Base-by-base conservation (phyloP, 1,139 yeast genomes). In the Candida tropicalis region DNA sequence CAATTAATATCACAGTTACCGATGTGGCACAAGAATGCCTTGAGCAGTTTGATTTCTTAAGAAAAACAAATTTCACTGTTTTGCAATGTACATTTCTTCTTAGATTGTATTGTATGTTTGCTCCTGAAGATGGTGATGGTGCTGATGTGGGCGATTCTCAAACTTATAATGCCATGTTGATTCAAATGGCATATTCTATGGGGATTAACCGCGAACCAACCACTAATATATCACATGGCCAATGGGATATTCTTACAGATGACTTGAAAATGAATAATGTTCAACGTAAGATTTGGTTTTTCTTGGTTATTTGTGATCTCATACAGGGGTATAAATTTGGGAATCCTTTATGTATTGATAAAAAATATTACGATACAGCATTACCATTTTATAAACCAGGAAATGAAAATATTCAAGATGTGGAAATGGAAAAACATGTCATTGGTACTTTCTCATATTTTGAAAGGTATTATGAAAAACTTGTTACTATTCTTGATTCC, bases 241-340 rank as follows among this genome's bases (percentile, higher is more conserved):
- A 13, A 1, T 53, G 58, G 42, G 54, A 48, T 13, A 46, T 46
- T 12, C 44, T 48, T 12, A 45, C 48, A 11, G 48, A 52, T 11
- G 65, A 60, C 46, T 57, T 61, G 37, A 58, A 62, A 27, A 48
- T 59, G 10, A 67, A 73, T 40, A 70, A 70, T 48, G 50, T 73
- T 9, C 66, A 70, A 53, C 65, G 87, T 52, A 80, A 78, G 49
- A 66, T 80, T 2, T 82, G 87, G 87, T 72, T 70, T 50, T 68
- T 68, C 40, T 58, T 81, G 39, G 49, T 57, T 3, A 42, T 59
- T 15, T 52, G 51, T 43, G 75, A 69, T 47, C 42, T 62, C 5
- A 55, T 60, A 32, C 57, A 59, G 28, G 63, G 63, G 2, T 64
- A 54, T 44, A 52, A 60, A 12, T 66, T 58, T 45, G 76, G 76